Conservation (phyloP, 2,329 filamentous ascomycete species). For the Cladophialophora bantiana region DNA sequence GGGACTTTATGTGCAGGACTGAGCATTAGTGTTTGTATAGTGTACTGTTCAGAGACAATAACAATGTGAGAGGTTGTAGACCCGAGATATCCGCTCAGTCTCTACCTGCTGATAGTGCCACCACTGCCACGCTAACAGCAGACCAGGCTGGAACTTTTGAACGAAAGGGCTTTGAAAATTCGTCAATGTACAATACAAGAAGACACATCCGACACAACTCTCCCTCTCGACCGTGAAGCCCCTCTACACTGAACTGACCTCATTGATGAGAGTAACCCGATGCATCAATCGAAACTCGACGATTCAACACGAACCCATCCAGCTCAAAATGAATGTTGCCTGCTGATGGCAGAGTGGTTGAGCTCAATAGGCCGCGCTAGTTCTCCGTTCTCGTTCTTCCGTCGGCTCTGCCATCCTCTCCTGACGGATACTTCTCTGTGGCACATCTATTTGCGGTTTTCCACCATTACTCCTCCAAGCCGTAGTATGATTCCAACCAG, state of each 20-base stretch:
- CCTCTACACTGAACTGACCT: not conserved
- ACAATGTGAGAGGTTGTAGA: too few species aligned
- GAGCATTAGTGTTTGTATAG: not conserved
- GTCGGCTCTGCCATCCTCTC: conserved; percentile 3
- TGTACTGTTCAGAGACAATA: not conserved
- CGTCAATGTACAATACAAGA: conserved; percentile 34
- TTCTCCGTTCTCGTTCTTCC: not conserved
- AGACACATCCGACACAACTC: conserved; percentile 8
- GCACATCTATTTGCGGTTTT: conserved; percentile 12
- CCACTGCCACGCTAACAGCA: not conserved
- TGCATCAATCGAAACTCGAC: not conserved
- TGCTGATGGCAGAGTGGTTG: not conserved
- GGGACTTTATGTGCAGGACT: not conserved
- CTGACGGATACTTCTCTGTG: not conserved
- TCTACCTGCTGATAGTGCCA: not conserved
- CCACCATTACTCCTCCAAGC: conserved; percentile 18
- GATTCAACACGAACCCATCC: not conserved
- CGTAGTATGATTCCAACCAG: conserved; percentile 25
- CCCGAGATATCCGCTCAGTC: not conserved
- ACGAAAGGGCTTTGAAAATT: conserved; percentile 17
- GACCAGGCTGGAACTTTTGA: not conserved
- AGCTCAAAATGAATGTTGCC: not conserved
- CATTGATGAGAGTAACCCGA: not conserved
- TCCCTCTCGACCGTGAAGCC: not conserved
- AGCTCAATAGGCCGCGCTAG: not conserved